Evolutionary conservation across 108 stramenopile species (phyloP).

Genomic region (Fistulifera pelliculosa): DNA sequence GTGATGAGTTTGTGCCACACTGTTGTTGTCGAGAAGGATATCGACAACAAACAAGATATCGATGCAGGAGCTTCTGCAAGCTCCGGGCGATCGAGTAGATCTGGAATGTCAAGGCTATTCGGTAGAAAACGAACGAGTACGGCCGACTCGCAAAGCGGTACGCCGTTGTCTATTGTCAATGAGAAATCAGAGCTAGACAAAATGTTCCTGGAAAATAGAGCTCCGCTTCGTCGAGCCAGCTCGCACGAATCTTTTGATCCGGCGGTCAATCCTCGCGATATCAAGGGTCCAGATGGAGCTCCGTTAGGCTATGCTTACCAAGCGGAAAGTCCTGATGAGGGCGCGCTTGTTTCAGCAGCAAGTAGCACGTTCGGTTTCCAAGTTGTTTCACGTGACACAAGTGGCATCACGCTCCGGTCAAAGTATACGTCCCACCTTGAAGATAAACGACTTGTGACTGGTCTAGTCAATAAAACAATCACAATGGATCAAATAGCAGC

Average conservation of each 20-base stretch:
- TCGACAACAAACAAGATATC: constrained; percentile 30
- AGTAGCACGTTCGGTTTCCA: constrained; percentile 73
- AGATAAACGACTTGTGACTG: constrained; percentile 32
- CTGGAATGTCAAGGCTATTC: neutral
- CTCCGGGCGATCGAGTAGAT: neutral
- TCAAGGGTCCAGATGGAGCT: constrained; percentile 62
- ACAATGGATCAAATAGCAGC: constrained; percentile 42
- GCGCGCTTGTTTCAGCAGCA: constrained; percentile 77
- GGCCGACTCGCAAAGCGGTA: constrained; percentile 1
- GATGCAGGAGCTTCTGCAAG: constrained; percentile 5
- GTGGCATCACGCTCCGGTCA: constrained; percentile 52
- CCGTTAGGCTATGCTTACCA: constrained; percentile 75
- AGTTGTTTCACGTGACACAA: constrained; percentile 64
- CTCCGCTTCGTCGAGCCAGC: neutral
- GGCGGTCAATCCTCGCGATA: constrained; percentile 2
- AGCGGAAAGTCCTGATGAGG: constrained; percentile 90
- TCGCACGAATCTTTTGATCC: constrained; percentile 1
- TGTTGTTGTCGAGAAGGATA: constrained; percentile 84
- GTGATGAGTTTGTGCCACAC: constrained; percentile 90
- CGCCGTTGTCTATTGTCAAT: neutral
- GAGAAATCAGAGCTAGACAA: neutral
- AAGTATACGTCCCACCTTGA: constrained; percentile 57
- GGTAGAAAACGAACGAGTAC: constrained; percentile 9
- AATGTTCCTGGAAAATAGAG: constrained; percentile 8
- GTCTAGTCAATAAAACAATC: constrained; percentile 41